These are phyloP conservation scores for Climacium dendroides DNA, from an alignment of 225 moss, liverwort and hornwort genomes.

Conservation along the genomic window DNA sequence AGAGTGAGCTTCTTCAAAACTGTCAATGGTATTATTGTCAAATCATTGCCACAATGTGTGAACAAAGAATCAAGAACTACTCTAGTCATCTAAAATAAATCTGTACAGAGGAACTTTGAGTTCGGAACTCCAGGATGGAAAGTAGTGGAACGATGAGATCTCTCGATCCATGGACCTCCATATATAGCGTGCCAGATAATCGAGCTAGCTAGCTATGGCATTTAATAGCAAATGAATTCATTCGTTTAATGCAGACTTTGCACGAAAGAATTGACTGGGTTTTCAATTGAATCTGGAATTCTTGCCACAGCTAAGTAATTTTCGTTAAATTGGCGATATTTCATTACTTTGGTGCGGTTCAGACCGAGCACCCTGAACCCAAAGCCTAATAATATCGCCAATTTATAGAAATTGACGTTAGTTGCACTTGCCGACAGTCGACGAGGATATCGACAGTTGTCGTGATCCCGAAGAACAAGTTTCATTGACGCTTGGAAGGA, in stretches of 20 bases:
- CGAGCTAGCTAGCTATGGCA: too few species aligned
- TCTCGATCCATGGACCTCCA: not conserved
- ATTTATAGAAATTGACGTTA: too few species aligned
- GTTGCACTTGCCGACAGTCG: too few species aligned
- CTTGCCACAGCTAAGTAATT: not conserved
- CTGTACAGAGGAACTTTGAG: not conserved
- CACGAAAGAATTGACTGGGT: not conserved
- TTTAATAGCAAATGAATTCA: too few species aligned
- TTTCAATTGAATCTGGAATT: not conserved
- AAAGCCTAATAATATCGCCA: too few species aligned
- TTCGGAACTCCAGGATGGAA: too few species aligned
- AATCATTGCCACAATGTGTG: not conserved
- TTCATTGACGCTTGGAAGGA: not conserved
- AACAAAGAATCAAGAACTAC: not conserved
- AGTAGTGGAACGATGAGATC: not conserved
- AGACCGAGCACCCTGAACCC: too few species aligned
- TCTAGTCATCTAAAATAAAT: not conserved
- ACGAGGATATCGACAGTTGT: too few species aligned
- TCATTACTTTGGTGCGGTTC: too few species aligned
- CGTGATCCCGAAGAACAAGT: too few species aligned
- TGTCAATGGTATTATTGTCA: not conserved
- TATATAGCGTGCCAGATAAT: not conserved
- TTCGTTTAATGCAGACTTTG: not conserved
- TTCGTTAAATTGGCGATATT: too few species aligned
- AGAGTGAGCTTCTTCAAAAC: not conserved